These are phyloP conservation scores for Globisporangium emineosum DNA, from an alignment of 352 stramenopile species.

Conservation along the genomic window DNA sequence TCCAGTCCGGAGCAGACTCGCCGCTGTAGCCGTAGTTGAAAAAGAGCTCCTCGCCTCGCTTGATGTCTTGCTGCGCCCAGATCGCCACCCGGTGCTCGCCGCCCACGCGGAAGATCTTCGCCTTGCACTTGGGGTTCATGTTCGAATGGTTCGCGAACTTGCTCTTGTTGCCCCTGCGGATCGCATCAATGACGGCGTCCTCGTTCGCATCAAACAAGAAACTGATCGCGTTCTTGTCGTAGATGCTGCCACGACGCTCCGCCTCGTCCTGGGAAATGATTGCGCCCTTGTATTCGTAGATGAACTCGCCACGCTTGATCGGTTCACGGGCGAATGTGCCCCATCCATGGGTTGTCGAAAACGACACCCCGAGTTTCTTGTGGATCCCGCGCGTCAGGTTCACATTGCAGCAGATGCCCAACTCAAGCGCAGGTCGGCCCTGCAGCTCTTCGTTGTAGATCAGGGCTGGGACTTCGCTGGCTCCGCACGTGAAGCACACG, in stretches of 20 bases:
- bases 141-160: slow-evolving; percentile 86
- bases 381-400: slow-evolving; percentile 55
- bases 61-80: slow-evolving; percentile 88
- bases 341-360: slow-evolving; percentile 63
- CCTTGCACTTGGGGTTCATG: slow-evolving; percentile 71
- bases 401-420: slow-evolving; percentile 69
- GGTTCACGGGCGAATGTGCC: slow-evolving; percentile 55
- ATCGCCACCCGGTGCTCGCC: slow-evolving; percentile 91
- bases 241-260: slow-evolving; percentile 73
- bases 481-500: slow-evolving; percentile 53
- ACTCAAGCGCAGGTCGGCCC: slow-evolving; percentile 26
- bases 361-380: slow-evolving; percentile 60
- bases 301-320: slow-evolving; percentile 64
- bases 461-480: slow-evolving; percentile 49
- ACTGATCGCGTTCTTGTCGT: slow-evolving; percentile 82
- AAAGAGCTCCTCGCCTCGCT: slow-evolving; percentile 68
- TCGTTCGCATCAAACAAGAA: slow-evolving; percentile 93
- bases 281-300: slow-evolving; percentile 66
- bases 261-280: slow-evolving; percentile 71
- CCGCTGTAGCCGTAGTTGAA: slow-evolving; percentile 72
- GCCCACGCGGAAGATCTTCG: slow-evolving; percentile 77
- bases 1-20: slow-evolving; percentile 61
- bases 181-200: slow-evolving; percentile 89
- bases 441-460: slow-evolving; percentile 34
- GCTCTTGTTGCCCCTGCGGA: slow-evolving; percentile 92